Base-by-base conservation (phyloP, 2,329 filamentous ascomycete genomes). In the Exophiala sideris region DNA sequence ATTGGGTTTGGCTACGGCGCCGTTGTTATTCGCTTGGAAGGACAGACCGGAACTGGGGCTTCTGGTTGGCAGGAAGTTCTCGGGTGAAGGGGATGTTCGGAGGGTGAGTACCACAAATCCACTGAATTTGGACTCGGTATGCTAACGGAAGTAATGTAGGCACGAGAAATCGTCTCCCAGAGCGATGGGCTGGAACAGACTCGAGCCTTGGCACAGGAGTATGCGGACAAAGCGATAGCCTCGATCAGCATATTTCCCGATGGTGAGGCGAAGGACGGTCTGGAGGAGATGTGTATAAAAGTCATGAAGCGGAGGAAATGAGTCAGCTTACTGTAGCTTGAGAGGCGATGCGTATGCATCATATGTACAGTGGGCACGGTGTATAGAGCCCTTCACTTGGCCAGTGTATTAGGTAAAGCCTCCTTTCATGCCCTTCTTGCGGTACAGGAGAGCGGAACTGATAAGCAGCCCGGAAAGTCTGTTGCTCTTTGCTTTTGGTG, bases 1-100 rank as follows among this genome's bases (percentile, higher is more conserved):
- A 73, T 77, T 99, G 29, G 94, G 94, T 3, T 79, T 99, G 53
- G 94, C 94, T 40, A 99, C 94, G 10, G 94, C 94, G 10, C 94
- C 94, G 12, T 75, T 99, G 60, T 75, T 99, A 39, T 99, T 97
- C 75, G 94, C 94, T 0, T 99, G 94, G 94, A 91, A 91, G 75
- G 82, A 87, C 61, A 89, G 88, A 65, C 83, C 85, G 20, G 90
- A 94, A 71, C 76, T 99, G 24, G 94, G 94, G 3, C 83, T 83
- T 48, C 76, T 99, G 62, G 94, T 99, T 12, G 94, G 94, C 42
- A 85, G 94, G 72, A 96, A 95, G 73, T 99, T 99, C 70, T 78
- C 80, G 42, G 74, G 81, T 65, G 82, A 90, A 62, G 94, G 94
- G 5, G 94, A 99, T 74, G 89, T 96, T 45, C 76, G 85, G 64